Evolutionary conservation across 2,329 filamentous ascomycete species (phyloP).

Genomic region (Dactylellina drechsleri): DNA sequence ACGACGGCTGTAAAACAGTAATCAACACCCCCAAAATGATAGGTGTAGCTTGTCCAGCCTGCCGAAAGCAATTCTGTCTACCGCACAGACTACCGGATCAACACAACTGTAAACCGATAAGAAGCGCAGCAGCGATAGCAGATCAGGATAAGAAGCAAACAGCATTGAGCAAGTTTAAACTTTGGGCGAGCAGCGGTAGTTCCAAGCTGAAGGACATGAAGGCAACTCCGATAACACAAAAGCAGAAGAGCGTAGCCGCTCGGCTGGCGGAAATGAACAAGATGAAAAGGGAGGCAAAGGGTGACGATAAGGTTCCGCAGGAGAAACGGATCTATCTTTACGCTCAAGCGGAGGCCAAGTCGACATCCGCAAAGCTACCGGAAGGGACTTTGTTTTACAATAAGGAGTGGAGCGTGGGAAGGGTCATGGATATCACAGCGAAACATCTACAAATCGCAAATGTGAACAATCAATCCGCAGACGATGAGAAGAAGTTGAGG

Average conservation of each 20-base stretch:
- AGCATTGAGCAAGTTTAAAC: conserved; percentile 79
- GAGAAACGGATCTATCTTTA: conserved; percentile 92
- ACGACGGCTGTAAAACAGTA: conserved; percentile 66
- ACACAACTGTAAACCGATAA: conserved; percentile 72
- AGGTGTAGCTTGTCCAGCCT: conserved; percentile 66
- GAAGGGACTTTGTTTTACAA: conserved; percentile 83
- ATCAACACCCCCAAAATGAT: conserved; percentile 67
- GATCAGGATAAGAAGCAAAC: conserved; percentile 73
- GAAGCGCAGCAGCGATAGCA: conserved; percentile 59
- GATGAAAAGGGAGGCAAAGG: conserved; percentile 88
- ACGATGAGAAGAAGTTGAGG: conserved; percentile 81
- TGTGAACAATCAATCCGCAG: conserved; percentile 79
- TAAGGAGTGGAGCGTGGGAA: conserved; percentile 87
- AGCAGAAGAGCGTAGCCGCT: conserved; percentile 72
- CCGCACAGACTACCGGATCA: conserved; percentile 66
- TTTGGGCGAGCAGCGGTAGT: conserved; percentile 66
- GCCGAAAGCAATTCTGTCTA: conserved; percentile 66
- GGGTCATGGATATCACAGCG: conserved; percentile 81
- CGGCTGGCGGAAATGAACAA: conserved; percentile 76
- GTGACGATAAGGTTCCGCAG: conserved; percentile 79
- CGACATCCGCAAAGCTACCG: conserved; percentile 82
- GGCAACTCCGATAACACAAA: conserved; percentile 65
- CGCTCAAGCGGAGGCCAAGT: conserved; percentile 89
- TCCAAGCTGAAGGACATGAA: conserved; percentile 49
- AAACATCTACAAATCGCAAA: conserved; percentile 82